Evolutionary conservation across 2,329 filamentous ascomycete genomes (phyloP), one percentile per base, ranked within the genome.

Genomic region (Ophiosphaerella narmari): DNA sequence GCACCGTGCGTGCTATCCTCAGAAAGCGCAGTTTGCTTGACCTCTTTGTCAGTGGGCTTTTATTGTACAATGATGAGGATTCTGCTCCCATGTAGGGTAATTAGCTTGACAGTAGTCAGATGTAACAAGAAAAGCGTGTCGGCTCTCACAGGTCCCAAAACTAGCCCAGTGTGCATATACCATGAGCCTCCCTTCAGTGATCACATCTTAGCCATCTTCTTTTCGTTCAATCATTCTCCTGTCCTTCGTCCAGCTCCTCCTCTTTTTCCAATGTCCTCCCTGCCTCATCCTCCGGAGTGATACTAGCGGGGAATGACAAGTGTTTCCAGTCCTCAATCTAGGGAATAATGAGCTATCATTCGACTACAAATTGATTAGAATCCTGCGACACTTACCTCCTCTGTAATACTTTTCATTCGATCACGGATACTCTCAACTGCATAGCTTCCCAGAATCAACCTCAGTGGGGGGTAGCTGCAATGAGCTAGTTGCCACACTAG

Each of bases 341-440:
- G 0, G 7, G 43, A 8, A 12, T 2, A 31, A 57, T n/a, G 52
- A 46, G 40, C 5, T n/a, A 21, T 16, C 9, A 47, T 36, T 18
- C 21, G 7, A 18, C n/a, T 2, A 7, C 2, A 5, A 11, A 11
- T 4, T 29, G 7, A 2, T 23, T 6, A 14, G 2, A 24, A 8
- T 33, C 1, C n/a, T 5, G 6, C 16, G 7, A 60, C 65, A 61
- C 26, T 29, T 59, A 95, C 83, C 77, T 99, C 94, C 74, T 97
- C 94, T 11, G 92, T 97, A 35, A 97, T 90, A 54, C 89, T 93
- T 59, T 91, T 84, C 66, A 97, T 75, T 16, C 93, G 82, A 75
- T 99, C 94, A 13, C 94, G 81, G 43, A 97, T 95, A 71, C 92
- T 97, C 73, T 99, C 93, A 33, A 97, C 93, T 1, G 94, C 93